Percentiles rank a stretch among this genome's conserved stretches.
These are phyloP conservation scores for Colletotrichum cuscutae DNA, from an alignment of 2,329 filamentous ascomycete species.

Conservation along the genomic window DNA sequence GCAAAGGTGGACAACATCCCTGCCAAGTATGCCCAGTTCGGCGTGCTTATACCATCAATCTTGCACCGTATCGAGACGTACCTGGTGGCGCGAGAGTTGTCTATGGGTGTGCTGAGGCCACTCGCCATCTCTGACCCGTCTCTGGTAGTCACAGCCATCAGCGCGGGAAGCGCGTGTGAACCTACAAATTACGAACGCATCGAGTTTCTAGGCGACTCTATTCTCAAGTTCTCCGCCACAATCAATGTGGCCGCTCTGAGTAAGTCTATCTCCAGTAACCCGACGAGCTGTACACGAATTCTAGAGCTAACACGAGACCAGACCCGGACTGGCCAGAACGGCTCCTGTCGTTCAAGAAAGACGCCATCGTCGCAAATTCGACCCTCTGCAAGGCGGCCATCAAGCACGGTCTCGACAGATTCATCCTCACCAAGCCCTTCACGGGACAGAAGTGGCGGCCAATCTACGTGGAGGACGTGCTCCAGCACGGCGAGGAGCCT, in stretches of 20 bases:
- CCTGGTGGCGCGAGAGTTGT: conserved; percentile 71
- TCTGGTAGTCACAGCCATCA: conserved; percentile 75
- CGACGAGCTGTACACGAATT: not conserved
- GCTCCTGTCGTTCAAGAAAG: conserved; percentile 75
- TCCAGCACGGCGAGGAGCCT: conserved; percentile 37
- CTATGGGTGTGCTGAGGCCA: conserved; percentile 60
- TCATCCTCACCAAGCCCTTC: conserved; percentile 76
- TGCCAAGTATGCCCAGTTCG: conserved; percentile 57
- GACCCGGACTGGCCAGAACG: conserved; percentile 80
- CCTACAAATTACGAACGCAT: conserved; percentile 80
- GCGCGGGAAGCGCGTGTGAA: conserved; percentile 69
- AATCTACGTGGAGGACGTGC: conserved; percentile 59
- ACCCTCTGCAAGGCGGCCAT: conserved; percentile 75
- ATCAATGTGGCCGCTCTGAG: conserved; percentile 69
- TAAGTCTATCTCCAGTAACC: conserved; percentile 45
- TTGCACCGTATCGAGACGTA: conserved; percentile 74
- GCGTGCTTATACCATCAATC: conserved; percentile 77
- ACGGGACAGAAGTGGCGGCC: conserved; percentile 79
- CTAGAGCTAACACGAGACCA: conserved; percentile 41
- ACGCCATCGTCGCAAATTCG: conserved; percentile 77
- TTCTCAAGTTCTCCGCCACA: conserved; percentile 80
- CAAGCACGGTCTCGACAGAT: conserved; percentile 73
- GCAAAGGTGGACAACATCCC: conserved; percentile 62
- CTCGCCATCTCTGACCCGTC: conserved; percentile 60
- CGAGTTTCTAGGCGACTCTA: conserved; percentile 87